These are phyloP conservation scores for Pyrenochaeta sp. DNA, from an alignment of 2,329 filamentous ascomycete genomes.

Conservation along the genomic window DNA sequence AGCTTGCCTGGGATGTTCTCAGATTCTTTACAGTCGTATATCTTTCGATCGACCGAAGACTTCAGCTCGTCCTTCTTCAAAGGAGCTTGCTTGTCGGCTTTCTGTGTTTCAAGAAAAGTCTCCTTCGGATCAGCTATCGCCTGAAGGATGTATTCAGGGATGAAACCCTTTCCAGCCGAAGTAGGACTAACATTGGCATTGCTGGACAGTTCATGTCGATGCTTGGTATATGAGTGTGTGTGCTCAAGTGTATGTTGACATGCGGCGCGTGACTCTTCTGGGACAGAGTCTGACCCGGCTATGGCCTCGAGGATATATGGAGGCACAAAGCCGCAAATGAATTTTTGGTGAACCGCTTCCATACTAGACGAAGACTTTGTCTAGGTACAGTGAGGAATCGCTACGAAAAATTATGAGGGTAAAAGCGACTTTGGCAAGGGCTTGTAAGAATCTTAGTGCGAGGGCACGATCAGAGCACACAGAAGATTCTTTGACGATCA, in stretches of 20 bases:
- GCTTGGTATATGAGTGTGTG: background rate
- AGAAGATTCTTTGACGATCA: too few relatives aligned
- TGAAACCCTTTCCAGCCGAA: background rate
- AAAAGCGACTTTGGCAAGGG: too few relatives aligned
- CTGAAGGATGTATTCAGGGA: conserved; percentile 1
- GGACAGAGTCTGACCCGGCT: background rate
- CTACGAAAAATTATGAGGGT: too few relatives aligned
- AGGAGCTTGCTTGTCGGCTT: background rate
- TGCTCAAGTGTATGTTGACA: background rate
- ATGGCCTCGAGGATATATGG: conserved; percentile 1
- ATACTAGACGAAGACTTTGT: too few relatives aligned
- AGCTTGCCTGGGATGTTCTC: conserved; percentile 4
- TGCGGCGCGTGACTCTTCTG: conserved; percentile 1
- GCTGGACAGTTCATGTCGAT: background rate
- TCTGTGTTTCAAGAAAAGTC: background rate
- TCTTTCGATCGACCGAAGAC: background rate
- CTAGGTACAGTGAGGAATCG: too few relatives aligned
- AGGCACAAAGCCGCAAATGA: conserved; percentile 1
- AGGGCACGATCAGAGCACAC: too few relatives aligned
- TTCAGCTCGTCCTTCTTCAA: background rate
- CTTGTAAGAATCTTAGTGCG: too few relatives aligned
- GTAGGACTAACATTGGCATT: background rate
- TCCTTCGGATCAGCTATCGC: conserved; percentile 3
- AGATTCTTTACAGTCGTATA: conserved; percentile 6
- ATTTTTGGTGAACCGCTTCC: background rate